A percentile compares a stretch with the other conserved stretches of the same genome.
Conservation (phyloP, 2,329 filamentous ascomycete genomes). For the Periglandula ipomoeae region DNA sequence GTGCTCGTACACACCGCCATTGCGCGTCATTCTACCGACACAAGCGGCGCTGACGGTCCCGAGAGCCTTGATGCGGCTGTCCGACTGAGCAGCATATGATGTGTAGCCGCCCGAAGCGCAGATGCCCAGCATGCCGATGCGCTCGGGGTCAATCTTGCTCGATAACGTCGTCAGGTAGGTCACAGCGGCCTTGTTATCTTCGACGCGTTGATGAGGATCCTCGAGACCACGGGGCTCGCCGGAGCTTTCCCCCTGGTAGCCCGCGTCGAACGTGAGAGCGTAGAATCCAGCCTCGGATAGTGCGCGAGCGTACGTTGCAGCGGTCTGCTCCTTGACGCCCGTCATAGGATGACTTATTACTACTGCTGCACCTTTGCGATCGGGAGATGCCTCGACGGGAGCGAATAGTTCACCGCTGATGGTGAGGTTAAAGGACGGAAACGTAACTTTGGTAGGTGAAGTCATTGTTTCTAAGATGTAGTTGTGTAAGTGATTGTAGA, state of each 20-base stretch:
- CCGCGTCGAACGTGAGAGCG: constrained; percentile 26
- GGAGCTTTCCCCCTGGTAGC: constrained; percentile 26
- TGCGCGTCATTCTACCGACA: background rate
- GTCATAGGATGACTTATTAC: background rate
- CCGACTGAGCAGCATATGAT: constrained; percentile 23
- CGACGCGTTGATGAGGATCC: constrained; percentile 26
- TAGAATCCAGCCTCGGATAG: constrained; percentile 24
- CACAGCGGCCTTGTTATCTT: constrained; percentile 26
- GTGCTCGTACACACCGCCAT: background rate
- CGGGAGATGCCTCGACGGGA: background rate
- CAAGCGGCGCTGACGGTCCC: constrained; percentile 18
- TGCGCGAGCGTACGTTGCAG: constrained; percentile 20
- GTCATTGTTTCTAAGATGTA: too few relatives aligned
- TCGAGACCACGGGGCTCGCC: constrained; percentile 28
- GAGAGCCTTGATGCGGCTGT: constrained; percentile 28
- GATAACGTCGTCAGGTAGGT: constrained; percentile 20
- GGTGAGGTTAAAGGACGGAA: too few relatives aligned
- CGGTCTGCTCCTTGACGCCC: constrained; percentile 32
- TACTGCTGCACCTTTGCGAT: background rate
- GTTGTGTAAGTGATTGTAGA: too few relatives aligned
- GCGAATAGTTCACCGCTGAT: background rate
- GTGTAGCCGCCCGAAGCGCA: constrained; percentile 26
- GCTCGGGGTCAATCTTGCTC: constrained; percentile 19
- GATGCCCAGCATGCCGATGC: constrained; percentile 19
- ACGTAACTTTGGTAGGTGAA: too few relatives aligned